Evolutionary conservation across 2,329 filamentous ascomycete species (phyloP), one percentile per base, ranked within the genome.

Genomic region (Parasarocladium wereldwijsianum): DNA sequence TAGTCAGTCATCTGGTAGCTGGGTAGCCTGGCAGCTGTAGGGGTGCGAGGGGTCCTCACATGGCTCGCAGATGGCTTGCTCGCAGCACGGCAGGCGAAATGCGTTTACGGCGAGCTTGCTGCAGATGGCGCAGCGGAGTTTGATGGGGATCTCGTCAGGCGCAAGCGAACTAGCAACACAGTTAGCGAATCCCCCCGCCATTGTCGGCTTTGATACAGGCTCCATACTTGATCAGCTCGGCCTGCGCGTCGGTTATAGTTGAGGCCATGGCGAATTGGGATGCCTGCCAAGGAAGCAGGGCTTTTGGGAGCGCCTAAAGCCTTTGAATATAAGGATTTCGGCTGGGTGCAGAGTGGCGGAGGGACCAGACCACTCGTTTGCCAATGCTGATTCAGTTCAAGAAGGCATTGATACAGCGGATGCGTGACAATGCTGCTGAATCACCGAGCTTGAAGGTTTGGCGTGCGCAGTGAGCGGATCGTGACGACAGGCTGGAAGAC

Each of bases 41-140:
- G 20, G 5, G 4, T 8, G 8, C 8, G 20, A 19, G 14, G 12
- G 26, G 24, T 28, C 28, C 76, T 47, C 61, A 94, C 90, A 98
- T 40, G 64, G 68, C 47, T 87, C 80, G 62, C 90, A 96, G 34
- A 96, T 93, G 23, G 81, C 77, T 49, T 93, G 87, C 47, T 94
- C 90, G 54, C 90, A 98, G 57, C 90, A 98, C 2, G 86, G 83
- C 17, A 94, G 64, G 38, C 86, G 81, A 51, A 84, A 93, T 7
- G 87, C 83, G 50, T 94, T 92, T 39, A 93, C 63, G 17, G 85
- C 86, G 34, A 96, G 66, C 52, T 82, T 85, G 58, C 80, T 90
- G 58, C 90, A 98, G 43, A 84, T 82, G 31, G 84, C 84, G 62
- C 90, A 98, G 55, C 86, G 80, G 39, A 98, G 69, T 64, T 93